Evolutionary conservation across 2,329 filamentous ascomycete species (phyloP).

Genomic region (Pseudopithomyces chartarum): DNA sequence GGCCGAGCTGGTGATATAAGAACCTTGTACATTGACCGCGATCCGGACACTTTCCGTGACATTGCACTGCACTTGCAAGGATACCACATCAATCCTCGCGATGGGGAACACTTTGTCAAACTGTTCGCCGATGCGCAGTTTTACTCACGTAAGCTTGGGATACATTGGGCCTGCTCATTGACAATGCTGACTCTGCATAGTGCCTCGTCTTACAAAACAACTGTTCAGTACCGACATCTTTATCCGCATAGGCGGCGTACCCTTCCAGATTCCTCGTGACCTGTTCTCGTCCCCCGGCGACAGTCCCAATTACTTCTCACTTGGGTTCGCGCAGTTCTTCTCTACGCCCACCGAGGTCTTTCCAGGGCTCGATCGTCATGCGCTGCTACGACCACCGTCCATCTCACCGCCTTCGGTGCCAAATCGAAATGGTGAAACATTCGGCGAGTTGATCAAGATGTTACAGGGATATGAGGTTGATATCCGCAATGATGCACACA

Average conservation of each 20-base stretch:
- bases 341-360: slow-evolving; percentile 79
- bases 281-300: slow-evolving; percentile 85
- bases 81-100: slow-evolving; percentile 81
- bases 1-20: slow-evolving; percentile 65
- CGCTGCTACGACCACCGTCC: slow-evolving; percentile 82
- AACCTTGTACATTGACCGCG: slow-evolving; percentile 93
- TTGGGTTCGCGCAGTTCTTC: slow-evolving; percentile 90
- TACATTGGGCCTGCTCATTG: background rate
- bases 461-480: slow-evolving; percentile 82
- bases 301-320: slow-evolving; percentile 92
- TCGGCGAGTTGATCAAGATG: slow-evolving; percentile 79
- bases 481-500: slow-evolving; percentile 76
- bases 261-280: slow-evolving; percentile 90
- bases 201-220: slow-evolving; percentile 87
- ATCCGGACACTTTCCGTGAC: slow-evolving; percentile 85
- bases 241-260: slow-evolving; percentile 82
- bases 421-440: slow-evolving; percentile 80
- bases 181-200: slow-evolving; percentile 50
- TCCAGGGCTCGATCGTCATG: slow-evolving; percentile 78
- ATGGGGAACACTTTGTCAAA: slow-evolving; percentile 87
- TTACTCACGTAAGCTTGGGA: slow-evolving; percentile 70
- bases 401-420: slow-evolving; percentile 83
- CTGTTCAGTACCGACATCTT: slow-evolving; percentile 91
- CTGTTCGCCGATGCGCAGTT: slow-evolving; percentile 95
- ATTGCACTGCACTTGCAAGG: slow-evolving; percentile 89